Evolutionary conservation across 257 asterid genomes (phyloP).

Genomic region (Lycium ferocissimum): DNA sequence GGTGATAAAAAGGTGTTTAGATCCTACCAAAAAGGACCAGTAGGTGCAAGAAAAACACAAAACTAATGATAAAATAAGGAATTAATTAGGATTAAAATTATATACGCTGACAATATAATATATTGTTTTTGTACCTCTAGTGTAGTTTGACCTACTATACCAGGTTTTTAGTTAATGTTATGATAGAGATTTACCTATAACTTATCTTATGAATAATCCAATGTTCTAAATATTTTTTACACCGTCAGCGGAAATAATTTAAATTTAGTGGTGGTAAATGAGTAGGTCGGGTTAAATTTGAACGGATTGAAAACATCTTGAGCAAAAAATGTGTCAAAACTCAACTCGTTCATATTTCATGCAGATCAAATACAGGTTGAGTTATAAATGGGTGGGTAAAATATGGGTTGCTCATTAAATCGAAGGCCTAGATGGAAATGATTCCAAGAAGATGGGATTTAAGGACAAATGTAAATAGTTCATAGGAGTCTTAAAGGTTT

Average conservation of each 20-base stretch:
- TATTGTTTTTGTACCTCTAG: too few relatives aligned
- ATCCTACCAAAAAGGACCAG: not conserved
- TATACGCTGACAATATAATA: too few relatives aligned
- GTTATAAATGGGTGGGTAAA: not conserved
- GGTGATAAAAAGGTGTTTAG: not conserved
- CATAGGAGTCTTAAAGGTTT: not conserved
- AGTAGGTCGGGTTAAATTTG: not conserved
- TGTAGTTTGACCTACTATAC: too few relatives aligned
- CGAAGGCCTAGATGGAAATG: not conserved
- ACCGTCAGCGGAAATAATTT: too few relatives aligned
- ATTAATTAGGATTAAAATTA: not conserved
- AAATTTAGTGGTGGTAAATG: not conserved
- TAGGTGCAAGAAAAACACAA: not conserved
- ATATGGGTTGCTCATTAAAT: not conserved
- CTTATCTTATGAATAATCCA: too few relatives aligned
- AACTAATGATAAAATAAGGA: not conserved
- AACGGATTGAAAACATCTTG: too few relatives aligned
- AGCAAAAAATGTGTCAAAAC: not conserved
- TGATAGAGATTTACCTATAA: too few relatives aligned
- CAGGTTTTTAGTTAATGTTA: too few relatives aligned
- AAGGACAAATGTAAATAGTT: not conserved
- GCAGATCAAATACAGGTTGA: too few relatives aligned
- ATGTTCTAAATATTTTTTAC: not conserved
- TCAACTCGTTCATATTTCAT: too few relatives aligned
- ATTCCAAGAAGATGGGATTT: constrained; percentile 13